Evolutionary conservation across 2,329 filamentous ascomycete genomes (phyloP).

Genomic region (Hortaea werneckii): DNA sequence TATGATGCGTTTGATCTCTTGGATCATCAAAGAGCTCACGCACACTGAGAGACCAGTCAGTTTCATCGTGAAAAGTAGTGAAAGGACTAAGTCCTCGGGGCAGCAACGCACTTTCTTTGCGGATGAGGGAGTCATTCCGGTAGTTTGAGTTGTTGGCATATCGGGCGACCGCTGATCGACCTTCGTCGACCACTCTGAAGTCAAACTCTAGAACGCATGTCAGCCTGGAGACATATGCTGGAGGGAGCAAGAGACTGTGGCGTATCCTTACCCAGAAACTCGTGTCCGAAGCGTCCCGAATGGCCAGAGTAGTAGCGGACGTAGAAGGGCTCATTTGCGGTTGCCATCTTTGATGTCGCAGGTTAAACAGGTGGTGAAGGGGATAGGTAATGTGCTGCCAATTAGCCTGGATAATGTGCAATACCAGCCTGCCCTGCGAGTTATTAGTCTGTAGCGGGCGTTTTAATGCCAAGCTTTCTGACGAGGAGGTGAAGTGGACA

Average conservation of each 20-base stretch:
- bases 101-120: conserved; percentile 97
- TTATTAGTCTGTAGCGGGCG: neutral
- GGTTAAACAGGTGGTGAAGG: no score
- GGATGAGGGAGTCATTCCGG: conserved; percentile 93
- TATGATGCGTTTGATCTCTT: conserved; percentile 95
- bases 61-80: no score
- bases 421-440: no score
- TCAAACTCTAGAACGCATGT: conserved; percentile 66
- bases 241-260: conserved; percentile 1
- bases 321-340: conserved; percentile 93
- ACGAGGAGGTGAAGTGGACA: neutral
- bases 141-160: conserved; percentile 99
- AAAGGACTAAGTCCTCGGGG: no score
- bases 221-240: no score
- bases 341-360: no score
- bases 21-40: conserved; percentile 78
- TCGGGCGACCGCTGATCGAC: conserved; percentile 81
- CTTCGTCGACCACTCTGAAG: conserved; percentile 84
- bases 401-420: no score
- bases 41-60: conserved; percentile 88
- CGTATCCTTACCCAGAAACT: conserved; percentile 68
- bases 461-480: neutral
- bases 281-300: conserved; percentile 92
- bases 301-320: conserved; percentile 97
- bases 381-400: no score